Evolutionary conservation across 2,329 filamentous ascomycete species (phyloP), one percentile per base, ranked within the genome.

Genomic region (Cladophialophora yegresii): DNA sequence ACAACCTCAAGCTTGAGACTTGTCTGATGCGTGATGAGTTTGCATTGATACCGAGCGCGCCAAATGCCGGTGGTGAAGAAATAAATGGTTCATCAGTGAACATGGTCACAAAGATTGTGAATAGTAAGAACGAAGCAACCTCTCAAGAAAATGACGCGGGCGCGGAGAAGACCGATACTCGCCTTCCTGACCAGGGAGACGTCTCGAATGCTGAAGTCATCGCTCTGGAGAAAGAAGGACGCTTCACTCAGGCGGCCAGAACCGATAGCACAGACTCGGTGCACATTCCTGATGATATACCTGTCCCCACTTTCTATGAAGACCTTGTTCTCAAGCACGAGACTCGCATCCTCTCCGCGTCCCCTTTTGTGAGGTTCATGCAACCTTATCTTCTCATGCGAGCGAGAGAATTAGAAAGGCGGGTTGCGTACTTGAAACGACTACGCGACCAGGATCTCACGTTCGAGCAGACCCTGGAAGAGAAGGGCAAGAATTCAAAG

Each of bases 1-100:
- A 99, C 78, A 99, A 97, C 72, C 82, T 99, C 59, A 96, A 96
- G 74, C 83, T 99, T 13, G 95, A 99, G 77, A 96, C 95, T 1
- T 96, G 91, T 71, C 81, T 99, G 53, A 91, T 99, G 84, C 86
- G 91, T 58, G 95, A 99, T 75, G 93, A 96, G 72, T 96, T 92
- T 71, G 89, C 96, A 16, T 86, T 93, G 67, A 89, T 96, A 23
- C 92, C 92, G 1, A 70, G 53, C 23, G 61, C 65, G 6, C 55
- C 61, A 10, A 56, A 58, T 32, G 61, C 51, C 9, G 61, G 63
- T 20, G 26, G n/a, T n/a, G 47, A 61, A 8, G 65, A 64, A 9
- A 26, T 54, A 22, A 36, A 13, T 7, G 54, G n/a, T 26, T 49
- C 59, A 13, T 33, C 55, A 13, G 28, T 50, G 12, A 60, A 58